These are phyloP conservation scores for Myxozyma lipomycoides DNA, from an alignment of 805 yeast species.

Conservation along the genomic window DNA sequence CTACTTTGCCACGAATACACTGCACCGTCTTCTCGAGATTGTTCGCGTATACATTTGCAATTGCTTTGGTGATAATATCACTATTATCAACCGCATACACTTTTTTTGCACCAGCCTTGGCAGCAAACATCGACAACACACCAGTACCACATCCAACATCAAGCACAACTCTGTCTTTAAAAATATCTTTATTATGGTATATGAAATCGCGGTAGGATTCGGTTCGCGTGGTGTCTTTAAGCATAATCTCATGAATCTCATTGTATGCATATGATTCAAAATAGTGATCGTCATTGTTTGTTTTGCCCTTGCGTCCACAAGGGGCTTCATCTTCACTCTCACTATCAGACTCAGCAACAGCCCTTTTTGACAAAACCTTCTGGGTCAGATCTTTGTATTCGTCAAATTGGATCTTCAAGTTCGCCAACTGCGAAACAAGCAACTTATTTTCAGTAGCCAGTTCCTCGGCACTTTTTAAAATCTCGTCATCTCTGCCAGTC, in stretches of 20 bases:
- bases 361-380: conserved; percentile 2
- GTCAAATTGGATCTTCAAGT: conserved; percentile 15
- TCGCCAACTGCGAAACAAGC: conserved; percentile 10
- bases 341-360: neutral
- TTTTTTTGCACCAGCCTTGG: conserved; percentile 89
- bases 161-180: conserved; percentile 79
- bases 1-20: conserved; percentile 85
- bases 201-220: conserved; percentile 78
- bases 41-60: conserved; percentile 74
- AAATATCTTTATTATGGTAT: conserved; percentile 70
- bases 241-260: conserved; percentile 91
- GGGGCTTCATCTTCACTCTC: neutral
- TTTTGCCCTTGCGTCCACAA: neutral
- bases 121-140: conserved; percentile 86
- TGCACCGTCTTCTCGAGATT: conserved; percentile 86
- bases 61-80: conserved; percentile 91
- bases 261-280: conserved; percentile 84
- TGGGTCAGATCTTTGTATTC: conserved; percentile 23
- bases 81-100: conserved; percentile 98
- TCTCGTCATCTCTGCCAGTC: neutral
- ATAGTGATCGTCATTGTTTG: conserved; percentile 48
- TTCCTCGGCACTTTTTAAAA: neutral
- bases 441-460: too few relatives aligned
- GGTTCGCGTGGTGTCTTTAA: conserved; percentile 82
- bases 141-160: conserved; percentile 97